Conservation (phyloP, 306 rosid genomes). For the Inga oerstediana region DNA sequence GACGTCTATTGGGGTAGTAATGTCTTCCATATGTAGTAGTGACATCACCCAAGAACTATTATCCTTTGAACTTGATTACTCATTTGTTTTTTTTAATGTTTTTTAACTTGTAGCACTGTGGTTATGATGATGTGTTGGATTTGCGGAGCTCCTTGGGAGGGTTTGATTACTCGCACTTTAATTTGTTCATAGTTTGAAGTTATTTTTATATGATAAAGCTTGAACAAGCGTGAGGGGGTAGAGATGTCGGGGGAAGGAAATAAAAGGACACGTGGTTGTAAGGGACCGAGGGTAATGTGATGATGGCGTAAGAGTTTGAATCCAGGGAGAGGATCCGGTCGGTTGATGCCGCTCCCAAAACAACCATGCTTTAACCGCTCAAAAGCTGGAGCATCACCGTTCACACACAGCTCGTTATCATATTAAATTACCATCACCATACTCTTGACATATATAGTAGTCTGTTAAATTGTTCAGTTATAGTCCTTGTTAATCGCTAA, state of each 20-base stretch:
- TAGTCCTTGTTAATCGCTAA: neutral
- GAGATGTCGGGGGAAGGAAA: no score
- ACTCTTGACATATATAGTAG: neutral
- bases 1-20: no score
- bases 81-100: no score
- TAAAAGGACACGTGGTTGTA: neutral
- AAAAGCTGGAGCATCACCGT: neutral
- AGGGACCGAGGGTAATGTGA: neutral
- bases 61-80: neutral
- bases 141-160: neutral
- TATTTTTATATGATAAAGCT: no score
- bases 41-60: no score
- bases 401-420: neutral
- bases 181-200: no score
- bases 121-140: neutral
- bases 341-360: neutral
- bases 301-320: neutral
- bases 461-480: neutral
- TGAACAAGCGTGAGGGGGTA: no score
- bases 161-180: no score
- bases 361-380: neutral
- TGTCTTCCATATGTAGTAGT: no score
- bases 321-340: neutral
- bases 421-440: neutral
- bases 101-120: neutral